phyloP scores from a whole-genome alignment of 192 early-diverging fungal genomes.

The Borealophlyctis nickersoniae region DNA sequence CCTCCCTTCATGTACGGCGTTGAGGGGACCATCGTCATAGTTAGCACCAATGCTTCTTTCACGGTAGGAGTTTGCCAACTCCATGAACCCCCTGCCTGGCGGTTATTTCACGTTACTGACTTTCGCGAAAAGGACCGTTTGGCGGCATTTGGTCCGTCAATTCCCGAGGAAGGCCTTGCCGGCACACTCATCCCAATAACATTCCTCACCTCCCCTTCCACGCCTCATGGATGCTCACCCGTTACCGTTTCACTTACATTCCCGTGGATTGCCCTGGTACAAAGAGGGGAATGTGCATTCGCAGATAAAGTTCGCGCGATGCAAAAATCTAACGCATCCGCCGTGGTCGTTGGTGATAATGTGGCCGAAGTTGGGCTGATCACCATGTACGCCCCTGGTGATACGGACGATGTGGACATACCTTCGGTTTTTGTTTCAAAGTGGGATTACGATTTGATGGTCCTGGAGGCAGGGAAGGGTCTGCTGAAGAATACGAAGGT shows the following conservation, averaged over 20 bases:
- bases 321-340: slow-evolving; percentile 79
- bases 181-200: slow-evolving; percentile 63
- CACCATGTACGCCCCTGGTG: slow-evolving; percentile 84
- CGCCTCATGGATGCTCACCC: slow-evolving; percentile 51
- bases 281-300: slow-evolving; percentile 86
- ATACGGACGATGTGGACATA: slow-evolving; percentile 80
- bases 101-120: too few species aligned
- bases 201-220: slow-evolving; percentile 49
- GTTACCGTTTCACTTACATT: neutral
- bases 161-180: slow-evolving; percentile 67
- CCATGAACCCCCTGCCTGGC: too few species aligned
- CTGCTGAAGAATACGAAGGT: too few species aligned
- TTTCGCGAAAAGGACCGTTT: slow-evolving; percentile 68
- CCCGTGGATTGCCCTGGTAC: slow-evolving; percentile 79
- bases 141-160: slow-evolving; percentile 84
- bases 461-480: slow-evolving; percentile 41
- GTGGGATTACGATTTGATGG: slow-evolving; percentile 60
- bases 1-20: too few species aligned
- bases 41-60: too few species aligned
- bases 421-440: slow-evolving; percentile 85
- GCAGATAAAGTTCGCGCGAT: slow-evolving; percentile 87
- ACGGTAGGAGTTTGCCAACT: too few species aligned
- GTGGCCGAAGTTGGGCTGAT: slow-evolving; percentile 57
- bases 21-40: too few species aligned
- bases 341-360: slow-evolving; percentile 84